Percentiles rank a stretch among this genome's conserved stretches.
Conservation (phyloP, 2,329 filamentous ascomycete genomes). For the Aspergillus floridensis region DNA sequence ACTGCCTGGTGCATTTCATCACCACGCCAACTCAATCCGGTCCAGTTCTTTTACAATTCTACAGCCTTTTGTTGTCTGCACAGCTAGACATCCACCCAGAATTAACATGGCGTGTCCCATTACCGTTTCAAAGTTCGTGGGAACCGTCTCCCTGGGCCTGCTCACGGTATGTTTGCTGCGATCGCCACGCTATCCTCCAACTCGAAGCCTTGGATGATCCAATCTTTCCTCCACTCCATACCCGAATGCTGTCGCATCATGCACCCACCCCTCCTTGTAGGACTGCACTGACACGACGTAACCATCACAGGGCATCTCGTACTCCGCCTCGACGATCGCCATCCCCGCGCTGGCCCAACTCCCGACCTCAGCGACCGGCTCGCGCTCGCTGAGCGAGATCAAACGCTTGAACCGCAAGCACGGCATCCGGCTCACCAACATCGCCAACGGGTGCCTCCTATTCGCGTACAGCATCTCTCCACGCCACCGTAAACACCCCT, state of each 20-base stretch:
- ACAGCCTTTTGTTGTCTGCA: background rate
- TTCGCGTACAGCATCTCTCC: conserved; percentile 78
- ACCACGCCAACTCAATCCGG: background rate
- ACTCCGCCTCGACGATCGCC: conserved; percentile 73
- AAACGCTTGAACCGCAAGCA: conserved; percentile 63
- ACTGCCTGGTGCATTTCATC: too few relatives aligned
- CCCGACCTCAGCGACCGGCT: conserved; percentile 69
- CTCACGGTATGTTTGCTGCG: conserved; percentile 66
- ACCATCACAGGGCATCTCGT: conserved; percentile 72
- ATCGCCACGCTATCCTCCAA: background rate
- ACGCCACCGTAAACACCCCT: conserved; percentile 74
- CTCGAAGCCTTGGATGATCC: background rate
- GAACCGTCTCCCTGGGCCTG: conserved; percentile 82
- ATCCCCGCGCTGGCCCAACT: conserved; percentile 79
- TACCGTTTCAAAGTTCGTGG: conserved; percentile 85
- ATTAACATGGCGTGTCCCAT: conserved; percentile 65
- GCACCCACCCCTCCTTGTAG: background rate
- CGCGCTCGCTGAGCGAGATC: conserved; percentile 68
- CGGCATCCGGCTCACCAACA: conserved; percentile 63
- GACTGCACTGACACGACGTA: conserved; percentile 11
- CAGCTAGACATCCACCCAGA: background rate
- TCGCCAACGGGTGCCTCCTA: conserved; percentile 70
- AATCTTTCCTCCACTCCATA: background rate
- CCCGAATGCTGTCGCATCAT: background rate
- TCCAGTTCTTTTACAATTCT: too few relatives aligned